These are phyloP conservation scores for Avena insularis DNA, from an alignment of 176 grass and related monocot genomes.

Conservation along the genomic window DNA sequence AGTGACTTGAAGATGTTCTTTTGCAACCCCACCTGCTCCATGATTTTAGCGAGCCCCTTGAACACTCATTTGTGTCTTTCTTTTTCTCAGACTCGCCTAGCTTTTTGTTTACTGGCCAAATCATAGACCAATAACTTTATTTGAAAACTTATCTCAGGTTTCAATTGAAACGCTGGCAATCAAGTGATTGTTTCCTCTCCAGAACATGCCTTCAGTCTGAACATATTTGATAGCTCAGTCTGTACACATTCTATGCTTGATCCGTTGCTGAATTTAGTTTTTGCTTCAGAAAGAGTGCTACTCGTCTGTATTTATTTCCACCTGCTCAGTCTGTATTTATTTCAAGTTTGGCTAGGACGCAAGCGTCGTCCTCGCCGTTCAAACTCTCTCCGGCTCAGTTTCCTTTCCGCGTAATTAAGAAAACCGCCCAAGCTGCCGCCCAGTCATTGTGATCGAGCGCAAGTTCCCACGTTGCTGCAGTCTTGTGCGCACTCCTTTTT, in stretches of 20 bases:
- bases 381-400: not conserved
- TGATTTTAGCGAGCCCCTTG: not conserved
- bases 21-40: not conserved
- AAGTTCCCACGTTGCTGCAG: conserved; percentile 6
- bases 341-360: not conserved
- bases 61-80: not conserved
- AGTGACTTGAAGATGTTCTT: not conserved
- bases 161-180: not conserved
- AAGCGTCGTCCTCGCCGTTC: not conserved
- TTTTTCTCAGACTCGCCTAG: not conserved
- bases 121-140: not conserved
- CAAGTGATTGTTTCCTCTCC: not conserved
- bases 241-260: not conserved
- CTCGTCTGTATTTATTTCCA: too few relatives aligned
- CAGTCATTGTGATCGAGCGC: not conserved
- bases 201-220: not conserved
- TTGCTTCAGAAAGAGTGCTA: not conserved
- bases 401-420: not conserved
- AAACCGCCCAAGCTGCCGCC: not conserved
- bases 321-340: not conserved
- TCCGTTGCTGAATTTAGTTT: not conserved
- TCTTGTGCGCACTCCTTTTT: not conserved
- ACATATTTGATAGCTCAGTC: not conserved
- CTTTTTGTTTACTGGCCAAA: not conserved
- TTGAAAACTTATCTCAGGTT: not conserved